These are phyloP conservation scores for Pisolithus thermaeus DNA, from an alignment of 1,284 basidiomycete genomes.

Conservation along the genomic window DNA sequence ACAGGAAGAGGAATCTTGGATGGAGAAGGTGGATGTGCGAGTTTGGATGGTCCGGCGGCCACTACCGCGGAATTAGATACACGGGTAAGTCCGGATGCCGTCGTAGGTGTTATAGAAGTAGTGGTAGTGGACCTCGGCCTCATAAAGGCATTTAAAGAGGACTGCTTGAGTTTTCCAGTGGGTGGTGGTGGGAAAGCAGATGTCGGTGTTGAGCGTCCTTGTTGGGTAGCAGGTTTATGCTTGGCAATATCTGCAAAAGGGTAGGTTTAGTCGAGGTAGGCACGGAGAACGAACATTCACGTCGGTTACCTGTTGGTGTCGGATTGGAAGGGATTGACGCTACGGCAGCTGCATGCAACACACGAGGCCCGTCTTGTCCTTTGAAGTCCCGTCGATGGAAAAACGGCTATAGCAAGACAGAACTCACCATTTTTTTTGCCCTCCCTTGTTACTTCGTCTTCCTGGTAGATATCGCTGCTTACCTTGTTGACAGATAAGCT, in stretches of 20 bases:
- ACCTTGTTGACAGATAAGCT: constrained; percentile 24
- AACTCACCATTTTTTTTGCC: constrained; percentile 5
- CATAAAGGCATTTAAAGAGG: constrained; percentile 23
- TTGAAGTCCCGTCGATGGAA: background rate
- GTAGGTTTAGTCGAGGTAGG: constrained; percentile 2
- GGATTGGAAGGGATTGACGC: background rate
- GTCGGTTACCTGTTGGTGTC: too few relatives aligned
- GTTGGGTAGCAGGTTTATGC: constrained; percentile 1
- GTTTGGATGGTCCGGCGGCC: background rate
- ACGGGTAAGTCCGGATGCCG: background rate
- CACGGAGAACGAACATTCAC: constrained; percentile 1
- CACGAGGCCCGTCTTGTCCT: background rate
- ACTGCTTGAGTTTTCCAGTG: constrained; percentile 20
- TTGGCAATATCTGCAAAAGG: constrained; percentile 7
- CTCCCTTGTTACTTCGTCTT: background rate
- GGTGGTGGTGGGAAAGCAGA: constrained; percentile 10
- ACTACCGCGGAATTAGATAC: background rate
- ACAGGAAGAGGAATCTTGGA: constrained; percentile 26
- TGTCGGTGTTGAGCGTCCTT: constrained; percentile 3
- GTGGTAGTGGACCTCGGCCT: constrained; percentile 9
- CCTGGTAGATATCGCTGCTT: constrained; percentile 1
- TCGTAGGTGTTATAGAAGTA: constrained; percentile 2
- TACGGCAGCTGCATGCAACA: background rate
- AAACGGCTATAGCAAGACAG: too few relatives aligned
- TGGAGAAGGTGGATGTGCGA: constrained; percentile 10